A percentile compares a stretch with the other conserved stretches of the same genome.
phyloP scores from a whole-genome alignment of 495 filamentous ascomycete species.

The Cercophora scortea region DNA sequence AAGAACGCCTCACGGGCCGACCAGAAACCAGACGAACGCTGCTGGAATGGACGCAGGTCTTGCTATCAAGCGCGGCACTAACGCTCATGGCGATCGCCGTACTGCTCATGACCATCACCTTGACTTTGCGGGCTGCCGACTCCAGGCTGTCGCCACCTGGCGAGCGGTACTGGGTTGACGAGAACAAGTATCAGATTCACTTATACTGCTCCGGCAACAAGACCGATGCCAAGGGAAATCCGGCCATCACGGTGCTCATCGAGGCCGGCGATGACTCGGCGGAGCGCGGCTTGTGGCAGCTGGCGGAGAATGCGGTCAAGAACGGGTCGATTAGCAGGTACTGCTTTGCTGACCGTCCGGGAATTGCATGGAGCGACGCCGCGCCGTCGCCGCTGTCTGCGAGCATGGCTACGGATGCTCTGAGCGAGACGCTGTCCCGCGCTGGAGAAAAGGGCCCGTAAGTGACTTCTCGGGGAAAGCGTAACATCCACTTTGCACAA shows the following conservation, averaged over 20 bases:
- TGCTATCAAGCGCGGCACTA: constrained; percentile 64
- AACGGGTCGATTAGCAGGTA: constrained; percentile 77
- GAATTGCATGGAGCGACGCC: constrained; percentile 80
- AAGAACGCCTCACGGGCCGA: constrained; percentile 87
- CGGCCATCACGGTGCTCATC: constrained; percentile 63
- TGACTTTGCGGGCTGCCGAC: constrained; percentile 72
- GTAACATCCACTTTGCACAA: neutral
- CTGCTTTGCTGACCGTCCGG: constrained; percentile 94
- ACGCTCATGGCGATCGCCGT: constrained; percentile 54
- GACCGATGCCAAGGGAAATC: constrained; percentile 38
- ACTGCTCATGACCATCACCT: constrained; percentile 67
- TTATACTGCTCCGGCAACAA: constrained; percentile 72
- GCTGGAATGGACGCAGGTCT: constrained; percentile 75
- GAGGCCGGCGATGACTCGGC: constrained; percentile 74
- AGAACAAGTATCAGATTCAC: constrained; percentile 75
- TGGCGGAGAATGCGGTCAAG: constrained; percentile 55
- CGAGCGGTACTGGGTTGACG: constrained; percentile 67
- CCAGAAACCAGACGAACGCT: constrained; percentile 75
- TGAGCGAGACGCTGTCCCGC: constrained; percentile 73
- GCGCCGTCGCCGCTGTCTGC: constrained; percentile 88
- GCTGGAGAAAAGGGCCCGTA: constrained; percentile 73
- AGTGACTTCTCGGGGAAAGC: neutral
- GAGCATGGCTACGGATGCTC: constrained; percentile 77
- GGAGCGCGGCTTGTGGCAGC: constrained; percentile 66
- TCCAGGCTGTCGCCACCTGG: constrained; percentile 63